phyloP scores from a whole-genome alignment of 83 land plant species.

The Diphasiastrum complanatum region DNA sequence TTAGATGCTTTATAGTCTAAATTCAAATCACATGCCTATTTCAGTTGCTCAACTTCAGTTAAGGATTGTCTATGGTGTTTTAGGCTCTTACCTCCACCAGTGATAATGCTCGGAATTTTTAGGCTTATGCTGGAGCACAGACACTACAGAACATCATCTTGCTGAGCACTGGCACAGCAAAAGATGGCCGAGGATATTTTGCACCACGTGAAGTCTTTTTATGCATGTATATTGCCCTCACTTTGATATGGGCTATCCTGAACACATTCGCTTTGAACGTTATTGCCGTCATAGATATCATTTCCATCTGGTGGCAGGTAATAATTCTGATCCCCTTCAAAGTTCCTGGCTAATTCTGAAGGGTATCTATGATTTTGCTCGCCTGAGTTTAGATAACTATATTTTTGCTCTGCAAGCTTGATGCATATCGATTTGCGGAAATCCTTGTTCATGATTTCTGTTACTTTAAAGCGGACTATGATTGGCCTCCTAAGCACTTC shows the following conservation, averaged over 20 bases:
- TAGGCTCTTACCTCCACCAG: neutral
- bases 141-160: conserved; percentile 71
- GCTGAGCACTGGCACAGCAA: conserved; percentile 71
- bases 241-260: conserved; percentile 74
- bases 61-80: neutral
- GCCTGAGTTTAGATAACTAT: no score
- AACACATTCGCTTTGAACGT: conserved; percentile 89
- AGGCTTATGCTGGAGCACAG: conserved; percentile 93
- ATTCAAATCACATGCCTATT: neutral
- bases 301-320: conserved; percentile 95
- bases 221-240: conserved; percentile 66
- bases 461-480: no score
- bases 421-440: no score
- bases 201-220: conserved; percentile 75
- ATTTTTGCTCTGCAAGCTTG: no score
- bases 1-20: neutral
- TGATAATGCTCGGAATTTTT: conserved; percentile 7
- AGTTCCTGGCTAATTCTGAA: no score
- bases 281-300: conserved; percentile 69
- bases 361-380: no score
- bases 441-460: no score
- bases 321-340: conserved; percentile 1
- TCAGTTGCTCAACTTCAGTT: neutral
- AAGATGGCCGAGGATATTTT: conserved; percentile 58
- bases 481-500: no score